Evolutionary conservation across 2,329 filamentous ascomycete species (phyloP).

Genomic region (Diaporthe australafricana): DNA sequence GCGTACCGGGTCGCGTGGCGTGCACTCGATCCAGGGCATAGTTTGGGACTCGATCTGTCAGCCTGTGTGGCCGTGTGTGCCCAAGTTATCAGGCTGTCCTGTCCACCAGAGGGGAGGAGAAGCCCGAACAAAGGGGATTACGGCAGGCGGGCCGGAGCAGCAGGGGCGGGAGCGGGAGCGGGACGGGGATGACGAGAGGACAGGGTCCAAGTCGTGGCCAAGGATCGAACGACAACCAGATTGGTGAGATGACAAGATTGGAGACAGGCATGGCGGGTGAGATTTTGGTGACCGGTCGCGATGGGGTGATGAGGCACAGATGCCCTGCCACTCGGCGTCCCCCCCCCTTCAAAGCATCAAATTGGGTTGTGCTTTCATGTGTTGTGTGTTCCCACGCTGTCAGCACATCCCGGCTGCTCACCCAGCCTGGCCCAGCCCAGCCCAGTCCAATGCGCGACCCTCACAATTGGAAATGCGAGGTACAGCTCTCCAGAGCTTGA

Average conservation of each 20-base stretch:
- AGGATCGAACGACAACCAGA: not conserved
- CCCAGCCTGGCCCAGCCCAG: too few relatives aligned
- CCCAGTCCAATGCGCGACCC: not conserved
- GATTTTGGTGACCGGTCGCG: not conserved
- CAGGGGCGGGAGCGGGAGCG: conserved; percentile 22
- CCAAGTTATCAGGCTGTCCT: not conserved
- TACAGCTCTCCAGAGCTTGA: not conserved
- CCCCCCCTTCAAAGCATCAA: not conserved
- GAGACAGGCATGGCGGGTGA: not conserved
- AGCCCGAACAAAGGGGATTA: not conserved
- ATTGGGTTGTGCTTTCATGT: not conserved
- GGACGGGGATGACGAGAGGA: conserved; percentile 24
- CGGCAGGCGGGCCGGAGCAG: conserved; percentile 22
- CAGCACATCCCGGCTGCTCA: not conserved
- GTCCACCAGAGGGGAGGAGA: not conserved
- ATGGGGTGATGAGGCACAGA: not conserved
- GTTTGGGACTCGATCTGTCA: not conserved
- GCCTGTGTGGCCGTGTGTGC: not conserved
- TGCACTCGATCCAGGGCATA: too few relatives aligned
- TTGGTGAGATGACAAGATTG: not conserved
- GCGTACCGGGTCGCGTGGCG: not conserved
- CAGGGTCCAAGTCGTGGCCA: not conserved
- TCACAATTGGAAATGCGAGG: not conserved
- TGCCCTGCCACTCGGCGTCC: too few relatives aligned
- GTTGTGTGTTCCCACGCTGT: not conserved